A percentile compares a stretch with the other conserved stretches of the same genome.
Evolutionary conservation across 148 eudicot genomes (phyloP).

Genomic region (Chenopodium berlandieri): DNA sequence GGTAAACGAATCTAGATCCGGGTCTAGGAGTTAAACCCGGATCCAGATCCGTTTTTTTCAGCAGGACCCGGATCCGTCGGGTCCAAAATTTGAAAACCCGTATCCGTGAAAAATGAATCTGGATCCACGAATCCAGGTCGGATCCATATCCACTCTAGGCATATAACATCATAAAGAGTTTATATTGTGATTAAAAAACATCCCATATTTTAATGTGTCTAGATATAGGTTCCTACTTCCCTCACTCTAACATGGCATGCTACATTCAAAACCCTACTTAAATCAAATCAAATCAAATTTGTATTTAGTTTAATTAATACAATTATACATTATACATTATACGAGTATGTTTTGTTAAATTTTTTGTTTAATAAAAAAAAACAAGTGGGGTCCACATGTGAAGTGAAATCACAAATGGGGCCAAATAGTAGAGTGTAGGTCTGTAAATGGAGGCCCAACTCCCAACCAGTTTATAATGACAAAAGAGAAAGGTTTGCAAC

Average conservation of each 20-base stretch:
- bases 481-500: conserved; percentile 7
- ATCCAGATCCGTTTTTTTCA: too few species aligned
- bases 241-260: conserved; percentile 20
- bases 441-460: neutral
- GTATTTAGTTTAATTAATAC: neutral
- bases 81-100: too few species aligned
- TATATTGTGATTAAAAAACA: neutral
- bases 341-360: too few species aligned
- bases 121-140: too few species aligned
- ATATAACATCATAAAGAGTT: too few species aligned
- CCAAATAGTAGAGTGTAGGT: neutral
- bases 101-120: too few species aligned
- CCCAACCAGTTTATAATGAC: conserved; percentile 14
- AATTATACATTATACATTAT: too few species aligned
- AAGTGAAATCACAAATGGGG: neutral
- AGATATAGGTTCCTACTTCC: neutral
- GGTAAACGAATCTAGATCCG: too few species aligned
- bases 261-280: conserved; percentile 5
- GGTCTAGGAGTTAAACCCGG: too few species aligned
- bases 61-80: too few species aligned
- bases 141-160: too few species aligned
- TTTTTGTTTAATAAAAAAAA: neutral
- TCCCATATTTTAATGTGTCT: neutral
- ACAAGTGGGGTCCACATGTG: neutral
- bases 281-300: neutral